A percentile compares a stretch with the other conserved stretches of the same genome.
Conservation (phyloP, 768 basidiomycete species). For the Trametes punicea region DNA sequence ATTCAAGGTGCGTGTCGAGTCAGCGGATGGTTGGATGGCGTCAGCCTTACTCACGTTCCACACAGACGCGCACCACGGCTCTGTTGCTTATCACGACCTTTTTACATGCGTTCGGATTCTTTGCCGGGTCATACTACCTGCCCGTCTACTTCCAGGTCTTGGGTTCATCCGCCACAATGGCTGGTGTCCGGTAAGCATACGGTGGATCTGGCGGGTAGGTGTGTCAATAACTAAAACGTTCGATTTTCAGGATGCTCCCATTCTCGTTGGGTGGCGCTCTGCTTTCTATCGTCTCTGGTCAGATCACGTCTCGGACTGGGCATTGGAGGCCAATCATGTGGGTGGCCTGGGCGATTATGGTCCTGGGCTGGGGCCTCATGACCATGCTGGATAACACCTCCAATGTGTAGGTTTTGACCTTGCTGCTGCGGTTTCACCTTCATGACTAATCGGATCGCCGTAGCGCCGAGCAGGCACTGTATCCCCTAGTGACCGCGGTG, state of each 20-base stretch:
- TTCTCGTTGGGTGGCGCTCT: constrained; percentile 61
- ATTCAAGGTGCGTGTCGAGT: constrained; percentile 49
- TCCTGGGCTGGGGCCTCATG: constrained; percentile 72
- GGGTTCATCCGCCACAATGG: constrained; percentile 67
- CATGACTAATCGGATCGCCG: too few relatives aligned
- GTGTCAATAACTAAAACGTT: not conserved
- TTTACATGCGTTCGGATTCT: constrained; percentile 64
- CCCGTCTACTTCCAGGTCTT: constrained; percentile 79
- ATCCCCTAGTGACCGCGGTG: constrained; percentile 60
- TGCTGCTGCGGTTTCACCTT: not conserved
- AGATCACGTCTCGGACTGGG: constrained; percentile 54
- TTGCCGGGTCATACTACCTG: constrained; percentile 63
- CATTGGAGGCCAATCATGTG: constrained; percentile 63
- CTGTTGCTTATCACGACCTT: constrained; percentile 56
- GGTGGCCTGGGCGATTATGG: constrained; percentile 51
- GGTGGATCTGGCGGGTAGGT: not conserved
- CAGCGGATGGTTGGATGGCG: not conserved
- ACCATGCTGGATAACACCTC: constrained; percentile 60
- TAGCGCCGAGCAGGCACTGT: constrained; percentile 56
- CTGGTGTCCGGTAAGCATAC: constrained; percentile 56
- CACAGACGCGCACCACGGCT: constrained; percentile 68
- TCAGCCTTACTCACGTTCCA: not conserved
- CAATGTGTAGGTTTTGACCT: constrained; percentile 34
- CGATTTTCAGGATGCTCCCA: constrained; percentile 57
- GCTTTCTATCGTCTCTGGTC: constrained; percentile 53